Evolutionary conservation across 176 grass and related monocot genomes (phyloP), one percentile per base, ranked within the genome.

Genomic region (Thalia dealbata): DNA sequence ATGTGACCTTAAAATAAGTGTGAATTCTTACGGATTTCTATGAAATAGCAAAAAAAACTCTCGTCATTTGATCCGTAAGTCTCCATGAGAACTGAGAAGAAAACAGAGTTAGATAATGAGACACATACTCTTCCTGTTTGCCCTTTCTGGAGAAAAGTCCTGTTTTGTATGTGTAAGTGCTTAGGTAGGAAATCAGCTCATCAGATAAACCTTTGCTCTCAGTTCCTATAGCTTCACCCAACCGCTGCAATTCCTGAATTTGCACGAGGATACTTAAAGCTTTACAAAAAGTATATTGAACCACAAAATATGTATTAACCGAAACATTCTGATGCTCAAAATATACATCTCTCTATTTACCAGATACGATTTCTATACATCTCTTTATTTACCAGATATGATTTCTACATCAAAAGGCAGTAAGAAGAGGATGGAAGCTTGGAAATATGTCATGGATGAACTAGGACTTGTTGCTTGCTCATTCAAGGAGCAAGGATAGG

Each of bases 191-290:
- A 85, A 96, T 92, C 69, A 76, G 23, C 69, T 78, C 66, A 77
- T 90, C 82, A 50, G 89, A 71, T 50, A 96, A 61, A 44, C 92
- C 92, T 96, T 82, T 92, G 73, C 86, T 88, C 82, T 88, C 64
- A 22, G 80, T 84, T 30, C 92, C 92, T 46, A 96, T 96, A 50
- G 70, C 75, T 76, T 92, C 92, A 61, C 89, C 89, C 81, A 96
- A 86, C 30, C 87, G 84, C 80, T 90, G 86, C 60, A 96, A 82
- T 84, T 96, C 89, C 92, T 96, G 80, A 62, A n/a, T n/a, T n/a
- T n/a, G n/a, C n/a, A n/a, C n/a, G n/a, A n/a, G n/a, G n/a, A n/a
- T n/a, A n/a, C n/a, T n/a, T n/a, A n/a, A n/a, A n/a, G n/a, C n/a
- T n/a, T n/a, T n/a, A n/a, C n/a, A n/a, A 19, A 26, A 76, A 28